Conservation (phyloP, 129 eudicot species). For the Tagetes patula region DNA sequence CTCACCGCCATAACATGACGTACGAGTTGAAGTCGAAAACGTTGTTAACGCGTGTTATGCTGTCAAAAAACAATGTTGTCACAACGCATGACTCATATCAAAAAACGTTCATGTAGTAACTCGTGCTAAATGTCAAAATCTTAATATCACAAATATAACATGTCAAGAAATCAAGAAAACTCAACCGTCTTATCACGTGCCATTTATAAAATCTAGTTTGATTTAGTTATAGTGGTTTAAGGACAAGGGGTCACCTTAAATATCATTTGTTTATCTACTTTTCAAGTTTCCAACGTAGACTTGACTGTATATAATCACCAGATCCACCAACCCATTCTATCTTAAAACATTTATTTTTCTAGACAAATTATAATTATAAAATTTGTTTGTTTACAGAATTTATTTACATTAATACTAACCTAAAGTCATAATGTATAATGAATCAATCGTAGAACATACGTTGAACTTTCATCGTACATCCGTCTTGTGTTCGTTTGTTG, state of each 20-base stretch:
- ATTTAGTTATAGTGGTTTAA: slow-evolving; percentile 8
- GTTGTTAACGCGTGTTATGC: too few relatives aligned
- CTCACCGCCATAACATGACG: too few relatives aligned
- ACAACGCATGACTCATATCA: too few relatives aligned
- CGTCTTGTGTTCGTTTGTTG: too few relatives aligned
- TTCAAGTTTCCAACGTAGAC: slow-evolving; percentile 23
- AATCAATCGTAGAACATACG: not conserved
- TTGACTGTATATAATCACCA: slow-evolving; percentile 26
- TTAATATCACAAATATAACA: too few relatives aligned
- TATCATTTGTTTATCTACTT: slow-evolving; percentile 26
- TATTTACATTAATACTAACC: not conserved
- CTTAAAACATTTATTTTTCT: not conserved
- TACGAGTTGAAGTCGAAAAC: too few relatives aligned
- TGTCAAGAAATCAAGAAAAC: too few relatives aligned
- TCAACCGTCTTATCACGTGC: too few relatives aligned
- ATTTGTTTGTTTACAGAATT: not conserved
- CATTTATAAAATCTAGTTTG: not conserved
- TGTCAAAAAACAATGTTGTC: too few relatives aligned
- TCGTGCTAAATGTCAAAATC: too few relatives aligned
- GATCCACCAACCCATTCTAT: slow-evolving; percentile 12
- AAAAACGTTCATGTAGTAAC: too few relatives aligned
- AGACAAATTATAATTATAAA: not conserved
- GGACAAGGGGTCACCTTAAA: slow-evolving; percentile 4
- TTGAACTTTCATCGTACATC: too few relatives aligned
- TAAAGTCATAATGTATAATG: not conserved